Evolutionary conservation across 805 yeast species (phyloP).

Genomic region (Grigorovia humatica): DNA sequence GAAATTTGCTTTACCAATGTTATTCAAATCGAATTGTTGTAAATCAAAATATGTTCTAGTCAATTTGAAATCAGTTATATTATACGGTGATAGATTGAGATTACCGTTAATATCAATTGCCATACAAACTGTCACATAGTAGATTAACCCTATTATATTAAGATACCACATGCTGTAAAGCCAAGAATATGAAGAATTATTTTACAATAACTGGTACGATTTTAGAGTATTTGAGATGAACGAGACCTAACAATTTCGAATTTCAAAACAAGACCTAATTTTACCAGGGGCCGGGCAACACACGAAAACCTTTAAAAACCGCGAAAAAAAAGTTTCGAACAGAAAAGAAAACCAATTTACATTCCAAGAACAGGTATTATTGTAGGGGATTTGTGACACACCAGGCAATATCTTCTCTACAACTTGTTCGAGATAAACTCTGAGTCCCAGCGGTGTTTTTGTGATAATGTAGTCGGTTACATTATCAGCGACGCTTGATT

Average conservation of each 20-base stretch:
- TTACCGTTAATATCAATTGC: slow-evolving; percentile 22
- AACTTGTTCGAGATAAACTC: slow-evolving; percentile 28
- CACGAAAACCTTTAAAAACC: neutral
- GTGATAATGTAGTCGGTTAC: neutral
- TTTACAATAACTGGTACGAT: no score
- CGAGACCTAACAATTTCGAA: neutral
- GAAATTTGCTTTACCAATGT: slow-evolving; percentile 5
- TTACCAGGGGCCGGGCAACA: neutral
- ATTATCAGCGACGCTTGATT: neutral
- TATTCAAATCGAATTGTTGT: slow-evolving; percentile 17
- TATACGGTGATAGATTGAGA: slow-evolving; percentile 15
- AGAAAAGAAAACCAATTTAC: slow-evolving; percentile 18
- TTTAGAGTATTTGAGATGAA: no score
- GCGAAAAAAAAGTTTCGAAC: neutral
- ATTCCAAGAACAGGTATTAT: slow-evolving; percentile 30
- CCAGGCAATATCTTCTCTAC: slow-evolving; percentile 31
- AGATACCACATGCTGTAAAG: neutral
- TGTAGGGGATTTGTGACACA: slow-evolving; percentile 30
- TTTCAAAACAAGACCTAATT: neutral
- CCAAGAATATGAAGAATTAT: neutral
- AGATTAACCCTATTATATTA: no score
- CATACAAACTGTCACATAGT: slow-evolving; percentile 1
- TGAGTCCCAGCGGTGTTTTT: neutral
- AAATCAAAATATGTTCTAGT: slow-evolving; percentile 19
- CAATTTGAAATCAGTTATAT: slow-evolving; percentile 12